Evolutionary conservation across 768 basidiomycete species (phyloP).

Genomic region (Nidularia pulvinata): DNA sequence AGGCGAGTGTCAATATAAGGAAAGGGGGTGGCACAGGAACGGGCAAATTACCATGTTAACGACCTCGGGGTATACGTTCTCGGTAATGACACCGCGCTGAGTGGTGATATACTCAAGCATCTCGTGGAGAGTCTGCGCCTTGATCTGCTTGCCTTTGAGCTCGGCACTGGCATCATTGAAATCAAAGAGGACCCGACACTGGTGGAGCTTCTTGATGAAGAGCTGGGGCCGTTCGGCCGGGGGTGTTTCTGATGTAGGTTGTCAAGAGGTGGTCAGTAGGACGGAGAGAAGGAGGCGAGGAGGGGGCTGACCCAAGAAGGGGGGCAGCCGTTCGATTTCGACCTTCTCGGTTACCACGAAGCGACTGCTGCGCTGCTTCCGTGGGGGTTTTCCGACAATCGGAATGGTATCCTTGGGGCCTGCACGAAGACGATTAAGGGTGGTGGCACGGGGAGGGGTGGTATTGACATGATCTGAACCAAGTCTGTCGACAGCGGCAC

Average conservation of each 20-base stretch:
- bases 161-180: constrained; percentile 98
- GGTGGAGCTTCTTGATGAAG: constrained; percentile 93
- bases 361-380: constrained; percentile 96
- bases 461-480: constrained; percentile 47
- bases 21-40: neutral
- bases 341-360: constrained; percentile 97
- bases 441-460: constrained; percentile 65
- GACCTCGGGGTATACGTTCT: constrained; percentile 98
- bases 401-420: constrained; percentile 97
- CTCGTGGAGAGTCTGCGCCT: constrained; percentile 96
- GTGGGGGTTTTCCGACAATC: constrained; percentile 92
- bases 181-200: constrained; percentile 97
- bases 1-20: neutral
- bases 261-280: constrained; percentile 3
- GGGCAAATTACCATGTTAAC: constrained; percentile 83
- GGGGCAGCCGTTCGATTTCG: constrained; percentile 92
- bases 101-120: constrained; percentile 99
- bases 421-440: constrained; percentile 74
- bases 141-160: constrained; percentile 97
- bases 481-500: constrained; percentile 46
- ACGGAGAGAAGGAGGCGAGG: neutral
- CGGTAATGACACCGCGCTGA: constrained; percentile 94
- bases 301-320: constrained; percentile 73
- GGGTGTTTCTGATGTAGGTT: constrained; percentile 70
- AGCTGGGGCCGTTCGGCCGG: constrained; percentile 86